phyloP scores from a whole-genome alignment of 2,329 filamentous ascomycete species.

The Ascomycota sp. region DNA sequence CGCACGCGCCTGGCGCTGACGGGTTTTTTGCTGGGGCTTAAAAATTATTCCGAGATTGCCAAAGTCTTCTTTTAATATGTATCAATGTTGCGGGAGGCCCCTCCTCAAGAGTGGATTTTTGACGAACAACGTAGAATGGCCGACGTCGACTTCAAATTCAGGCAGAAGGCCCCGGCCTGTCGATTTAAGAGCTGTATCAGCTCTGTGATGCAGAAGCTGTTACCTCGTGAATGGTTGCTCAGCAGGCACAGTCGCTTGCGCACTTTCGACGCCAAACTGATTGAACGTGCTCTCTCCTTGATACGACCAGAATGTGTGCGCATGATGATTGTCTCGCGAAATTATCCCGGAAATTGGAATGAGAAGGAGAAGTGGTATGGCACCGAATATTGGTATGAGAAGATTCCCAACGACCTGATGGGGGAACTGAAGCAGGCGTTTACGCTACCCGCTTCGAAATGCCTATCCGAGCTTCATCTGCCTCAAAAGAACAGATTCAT shows the following conservation, averaged over 20 bases:
- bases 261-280: constrained; percentile 60
- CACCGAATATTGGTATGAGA: constrained; percentile 74
- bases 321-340: constrained; percentile 63
- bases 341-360: constrained; percentile 68
- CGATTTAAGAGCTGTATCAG: constrained; percentile 73
- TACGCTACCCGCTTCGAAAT: constrained; percentile 31
- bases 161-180: constrained; percentile 77
- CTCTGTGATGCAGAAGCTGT: constrained; percentile 75
- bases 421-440: constrained; percentile 46
- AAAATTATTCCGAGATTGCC: constrained; percentile 62
- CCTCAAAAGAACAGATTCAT: constrained; percentile 94
- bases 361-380: constrained; percentile 94
- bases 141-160: constrained; percentile 89
- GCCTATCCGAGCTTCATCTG: constrained; percentile 56
- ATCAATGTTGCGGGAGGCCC: constrained; percentile 57
- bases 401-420: constrained; percentile 58
- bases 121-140: constrained; percentile 78
- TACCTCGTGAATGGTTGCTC: constrained; percentile 72
- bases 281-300: constrained; percentile 51
- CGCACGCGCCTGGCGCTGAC: neutral
- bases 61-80: constrained; percentile 85
- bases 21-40: constrained; percentile 31
- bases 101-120: constrained; percentile 83
- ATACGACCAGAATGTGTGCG: constrained; percentile 79
- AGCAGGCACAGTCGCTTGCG: constrained; percentile 60